Evolutionary conservation across 2,329 filamentous ascomycete genomes (phyloP).

Genomic region (Exophiala spinifera): DNA sequence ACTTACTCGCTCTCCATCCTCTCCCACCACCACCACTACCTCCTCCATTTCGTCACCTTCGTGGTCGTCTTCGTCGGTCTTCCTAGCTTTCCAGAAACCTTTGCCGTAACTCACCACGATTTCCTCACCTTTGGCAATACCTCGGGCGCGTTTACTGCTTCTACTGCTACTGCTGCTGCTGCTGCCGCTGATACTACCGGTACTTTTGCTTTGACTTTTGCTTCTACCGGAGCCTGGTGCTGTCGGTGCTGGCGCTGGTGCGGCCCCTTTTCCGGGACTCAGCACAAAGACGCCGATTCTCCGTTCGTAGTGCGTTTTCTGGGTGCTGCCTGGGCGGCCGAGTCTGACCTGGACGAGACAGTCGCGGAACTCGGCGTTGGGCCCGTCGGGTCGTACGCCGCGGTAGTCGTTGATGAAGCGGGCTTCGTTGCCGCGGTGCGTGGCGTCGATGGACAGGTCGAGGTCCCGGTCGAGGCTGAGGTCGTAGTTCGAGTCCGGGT

Average conservation of each 20-base stretch:
- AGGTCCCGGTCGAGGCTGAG: slow-evolving; percentile 50
- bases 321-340: too few relatives aligned
- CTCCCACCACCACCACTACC: background rate
- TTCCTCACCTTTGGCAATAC: slow-evolving; percentile 47
- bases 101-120: slow-evolving; percentile 55
- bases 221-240: too few relatives aligned
- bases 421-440: slow-evolving; percentile 49
- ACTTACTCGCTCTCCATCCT: too few relatives aligned
- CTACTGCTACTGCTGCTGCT: slow-evolving; percentile 30
- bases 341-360: slow-evolving; percentile 37
- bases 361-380: slow-evolving; percentile 43
- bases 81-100: slow-evolving; percentile 42
- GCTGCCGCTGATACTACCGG: too few relatives aligned
- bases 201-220: too few relatives aligned
- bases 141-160: slow-evolving; percentile 24
- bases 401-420: slow-evolving; percentile 56
- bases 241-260: too few relatives aligned
- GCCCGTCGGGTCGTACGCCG: slow-evolving; percentile 38
- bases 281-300: slow-evolving; percentile 52
- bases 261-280: slow-evolving; percentile 47
- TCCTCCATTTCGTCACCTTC: too few relatives aligned
- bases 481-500: slow-evolving; percentile 50
- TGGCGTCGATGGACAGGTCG: slow-evolving; percentile 49
- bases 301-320: slow-evolving; percentile 38
- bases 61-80: background rate